These are phyloP conservation scores for Emergomyces pasteurianus DNA, from an alignment of 2,329 filamentous ascomycete genomes.

Conservation along the genomic window DNA sequence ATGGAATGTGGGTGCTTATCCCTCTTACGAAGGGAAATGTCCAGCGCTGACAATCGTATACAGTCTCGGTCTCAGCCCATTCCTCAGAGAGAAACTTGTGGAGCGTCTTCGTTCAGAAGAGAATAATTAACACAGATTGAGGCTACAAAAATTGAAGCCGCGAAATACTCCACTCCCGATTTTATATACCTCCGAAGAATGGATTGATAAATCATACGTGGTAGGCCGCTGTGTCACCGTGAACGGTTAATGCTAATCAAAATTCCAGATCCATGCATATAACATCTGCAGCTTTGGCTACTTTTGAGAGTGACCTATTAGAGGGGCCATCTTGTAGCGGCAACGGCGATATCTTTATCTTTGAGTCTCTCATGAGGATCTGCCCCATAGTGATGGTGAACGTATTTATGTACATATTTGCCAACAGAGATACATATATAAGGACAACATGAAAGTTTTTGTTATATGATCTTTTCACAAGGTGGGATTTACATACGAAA, in stretches of 20 bases:
- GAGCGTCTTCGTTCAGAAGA: constrained; percentile 30
- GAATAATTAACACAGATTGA: constrained; percentile 17
- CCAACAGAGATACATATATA: neutral
- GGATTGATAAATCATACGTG: neutral
- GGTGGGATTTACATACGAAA: neutral
- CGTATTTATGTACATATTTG: neutral
- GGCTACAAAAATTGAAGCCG: neutral
- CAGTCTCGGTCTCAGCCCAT: constrained; percentile 37
- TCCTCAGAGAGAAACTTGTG: constrained; percentile 39
- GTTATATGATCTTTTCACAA: neutral
- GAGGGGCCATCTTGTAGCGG: neutral
- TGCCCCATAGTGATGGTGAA: neutral
- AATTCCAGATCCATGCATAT: no score
- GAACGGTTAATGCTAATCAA: neutral
- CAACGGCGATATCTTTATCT: neutral
- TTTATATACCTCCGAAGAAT: neutral
- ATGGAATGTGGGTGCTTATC: constrained; percentile 41
- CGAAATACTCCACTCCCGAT: neutral
- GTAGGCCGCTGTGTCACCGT: neutral
- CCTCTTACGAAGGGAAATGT: neutral
- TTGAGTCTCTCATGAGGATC: neutral
- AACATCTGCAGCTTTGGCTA: neutral
- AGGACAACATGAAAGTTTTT: neutral
- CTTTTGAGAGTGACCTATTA: neutral
- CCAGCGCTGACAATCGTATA: neutral